Conservation (phyloP, 371 early-diverging fungal species). For the Mucor racemosus region DNA sequence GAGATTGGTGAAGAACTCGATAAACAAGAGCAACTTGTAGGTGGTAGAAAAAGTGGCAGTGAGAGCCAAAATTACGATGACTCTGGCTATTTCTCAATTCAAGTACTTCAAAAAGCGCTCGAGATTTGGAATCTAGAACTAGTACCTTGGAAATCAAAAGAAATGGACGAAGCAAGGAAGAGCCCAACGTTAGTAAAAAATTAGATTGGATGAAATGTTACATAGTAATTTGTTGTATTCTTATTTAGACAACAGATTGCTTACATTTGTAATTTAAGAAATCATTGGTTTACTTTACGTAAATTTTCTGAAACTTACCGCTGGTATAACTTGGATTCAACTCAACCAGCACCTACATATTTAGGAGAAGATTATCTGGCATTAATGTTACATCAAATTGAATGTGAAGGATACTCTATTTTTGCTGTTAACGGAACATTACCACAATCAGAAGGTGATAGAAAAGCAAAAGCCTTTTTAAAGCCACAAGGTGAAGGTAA, state of each 20-base stretch:
- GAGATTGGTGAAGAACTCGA: slow-evolving; percentile 69
- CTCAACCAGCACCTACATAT: slow-evolving; percentile 52
- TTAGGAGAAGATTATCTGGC: slow-evolving; percentile 71
- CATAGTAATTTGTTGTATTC: neutral
- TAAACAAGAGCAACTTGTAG: slow-evolving; percentile 35
- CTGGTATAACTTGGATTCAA: slow-evolving; percentile 78
- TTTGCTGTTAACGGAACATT: slow-evolving; percentile 42
- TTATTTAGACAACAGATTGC: slow-evolving; percentile 43
- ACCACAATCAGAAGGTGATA: slow-evolving; percentile 30
- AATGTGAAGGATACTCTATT: slow-evolving; percentile 57
- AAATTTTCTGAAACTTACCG: slow-evolving; percentile 64
- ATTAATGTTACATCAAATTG: slow-evolving; percentile 66
- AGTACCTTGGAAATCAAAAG: slow-evolving; percentile 58
- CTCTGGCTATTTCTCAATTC: slow-evolving; percentile 80
- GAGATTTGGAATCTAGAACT: slow-evolving; percentile 71
- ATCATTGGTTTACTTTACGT: slow-evolving; percentile 71
- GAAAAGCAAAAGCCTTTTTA: slow-evolving; percentile 26
- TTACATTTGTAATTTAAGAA: slow-evolving; percentile 66
- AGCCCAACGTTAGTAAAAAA: slow-evolving; percentile 57
- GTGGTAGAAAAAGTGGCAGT: slow-evolving; percentile 25
- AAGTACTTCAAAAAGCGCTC: slow-evolving; percentile 72
- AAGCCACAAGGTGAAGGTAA: slow-evolving; percentile 17
- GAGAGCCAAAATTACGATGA: slow-evolving; percentile 77
- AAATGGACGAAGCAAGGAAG: slow-evolving; percentile 46
- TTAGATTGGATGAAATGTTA: no score